Evolutionary conservation across 164 flowering plant genomes (phyloP).

Genomic region (Euptelea pleiosperma): DNA sequence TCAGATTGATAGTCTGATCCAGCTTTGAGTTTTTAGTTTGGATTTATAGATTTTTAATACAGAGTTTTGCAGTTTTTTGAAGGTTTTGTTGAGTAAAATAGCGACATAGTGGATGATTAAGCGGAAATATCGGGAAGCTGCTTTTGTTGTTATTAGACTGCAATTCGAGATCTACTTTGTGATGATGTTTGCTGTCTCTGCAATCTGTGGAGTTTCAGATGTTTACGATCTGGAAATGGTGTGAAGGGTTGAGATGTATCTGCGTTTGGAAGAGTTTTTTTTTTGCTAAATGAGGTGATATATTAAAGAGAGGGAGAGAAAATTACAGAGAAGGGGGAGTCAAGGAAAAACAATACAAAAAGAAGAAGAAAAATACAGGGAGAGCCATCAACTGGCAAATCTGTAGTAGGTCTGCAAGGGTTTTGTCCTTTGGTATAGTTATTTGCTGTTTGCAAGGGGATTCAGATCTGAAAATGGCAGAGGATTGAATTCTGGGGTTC

Average conservation of each 20-base stretch:
- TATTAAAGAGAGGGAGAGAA: too few species aligned
- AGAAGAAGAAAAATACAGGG: too few species aligned
- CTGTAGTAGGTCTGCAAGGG: not conserved
- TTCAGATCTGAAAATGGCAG: constrained; percentile 6
- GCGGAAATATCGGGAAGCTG: too few species aligned
- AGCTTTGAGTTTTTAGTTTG: too few species aligned
- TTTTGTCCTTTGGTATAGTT: not conserved
- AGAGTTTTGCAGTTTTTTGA: too few species aligned
- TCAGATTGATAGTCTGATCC: constrained; percentile 1
- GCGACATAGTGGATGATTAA: too few species aligned
- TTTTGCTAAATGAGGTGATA: too few species aligned
- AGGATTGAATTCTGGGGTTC: constrained; percentile 8
- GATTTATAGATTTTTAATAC: too few species aligned
- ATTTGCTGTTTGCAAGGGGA: not conserved
- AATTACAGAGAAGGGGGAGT: too few species aligned
- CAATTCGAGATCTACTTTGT: not conserved
- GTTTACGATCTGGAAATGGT: not conserved
- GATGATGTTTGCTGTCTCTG: not conserved
- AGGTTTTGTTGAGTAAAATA: too few species aligned
- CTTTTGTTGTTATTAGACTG: not conserved
- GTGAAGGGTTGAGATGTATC: not conserved
- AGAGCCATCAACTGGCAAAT: too few species aligned
- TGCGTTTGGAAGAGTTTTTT: not conserved
- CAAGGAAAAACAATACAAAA: too few species aligned
- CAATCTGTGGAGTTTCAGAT: not conserved